Evolutionary conservation across 2,329 filamentous ascomycete species (phyloP), one percentile per base, ranked within the genome.

Genomic region (Nothopassalora personata): DNA sequence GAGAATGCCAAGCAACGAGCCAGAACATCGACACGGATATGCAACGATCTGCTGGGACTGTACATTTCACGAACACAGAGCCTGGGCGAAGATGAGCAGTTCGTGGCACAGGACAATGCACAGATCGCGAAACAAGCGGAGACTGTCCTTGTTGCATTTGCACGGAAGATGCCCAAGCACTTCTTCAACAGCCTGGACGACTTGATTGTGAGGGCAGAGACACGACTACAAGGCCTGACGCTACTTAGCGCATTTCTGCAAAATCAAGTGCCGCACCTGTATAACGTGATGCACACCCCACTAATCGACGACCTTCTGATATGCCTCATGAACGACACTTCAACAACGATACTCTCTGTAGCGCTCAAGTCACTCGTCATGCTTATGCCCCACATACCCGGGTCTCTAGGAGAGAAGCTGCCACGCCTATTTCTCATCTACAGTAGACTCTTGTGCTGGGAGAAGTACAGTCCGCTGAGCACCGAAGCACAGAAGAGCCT

Each of bases 341-440:
- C 89, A 0, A 90, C 88, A 0, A 86, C 87, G 0, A 84, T 88
- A 3, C 81, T 93, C n/a, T 89, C 89, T 1, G 77, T 91, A 47
- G 88, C 89, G 1, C 76, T 94, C 54, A 89, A 88, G 4, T 83
- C 85, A 7, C 74, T 94, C 59, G 87, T 90, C 64, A 94, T 94
- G 90, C 84, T 93, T 30, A 73, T 94, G 53, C 90, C 90, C 1
- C 89, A 92, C 69, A 89, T 93, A 73, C 89, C 89, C 0, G 86
- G 83, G 65, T 86, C 87, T 2, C 75, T 92, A 13, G 84, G 86
- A 1, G 80, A 83, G 0, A 82, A 87, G 68, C 79, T 94, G 5
- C 86, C 89, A 31, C 83, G 84, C 19, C 77, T 94, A 18, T 94
- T 93, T 79, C 87, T 91, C 61, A 86, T 94, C 54, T 94, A 94